Conservation (phyloP, 495 filamentous ascomycete species). For the Rhizodiscina lignyota region DNA sequence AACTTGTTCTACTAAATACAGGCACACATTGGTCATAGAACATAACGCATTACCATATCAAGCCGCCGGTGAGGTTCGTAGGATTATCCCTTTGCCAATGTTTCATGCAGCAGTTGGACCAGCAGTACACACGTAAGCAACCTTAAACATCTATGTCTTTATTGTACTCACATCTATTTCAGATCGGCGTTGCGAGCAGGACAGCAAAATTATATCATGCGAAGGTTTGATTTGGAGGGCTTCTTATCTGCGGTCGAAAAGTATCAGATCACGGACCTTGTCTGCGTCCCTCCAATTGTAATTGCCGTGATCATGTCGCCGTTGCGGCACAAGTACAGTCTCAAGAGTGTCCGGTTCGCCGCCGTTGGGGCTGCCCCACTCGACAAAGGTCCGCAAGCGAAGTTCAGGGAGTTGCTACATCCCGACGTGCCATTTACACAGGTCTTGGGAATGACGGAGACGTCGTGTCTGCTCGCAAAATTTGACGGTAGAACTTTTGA, state of each 20-base stretch:
- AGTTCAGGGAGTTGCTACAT: conserved; percentile 10
- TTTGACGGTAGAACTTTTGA: conserved; percentile 24
- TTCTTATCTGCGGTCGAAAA: conserved; percentile 11
- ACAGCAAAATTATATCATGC: conserved; percentile 8
- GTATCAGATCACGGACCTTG: conserved; percentile 12
- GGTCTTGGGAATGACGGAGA: conserved; percentile 19
- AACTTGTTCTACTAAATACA: conserved; percentile 5
- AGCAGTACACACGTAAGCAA: too few species aligned
- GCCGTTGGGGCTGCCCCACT: conserved; percentile 12
- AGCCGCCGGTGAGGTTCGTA: too few species aligned
- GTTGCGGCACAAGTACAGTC: conserved; percentile 9
- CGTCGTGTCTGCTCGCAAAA: conserved; percentile 20
- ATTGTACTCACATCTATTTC: conserved; percentile 6
- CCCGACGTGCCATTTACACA: conserved; percentile 13
- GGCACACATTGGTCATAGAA: too few species aligned
- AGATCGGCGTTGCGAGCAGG: conserved; percentile 8
- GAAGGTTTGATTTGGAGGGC: conserved; percentile 12
- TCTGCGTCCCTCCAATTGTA: conserved; percentile 12
- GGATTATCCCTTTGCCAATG: conserved; percentile 10
- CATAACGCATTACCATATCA: too few species aligned
- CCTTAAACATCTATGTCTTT: too few species aligned
- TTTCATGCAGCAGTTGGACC: too few species aligned
- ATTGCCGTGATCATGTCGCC: conserved; percentile 14
- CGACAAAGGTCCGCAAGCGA: conserved; percentile 7
- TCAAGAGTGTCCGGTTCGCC: conserved; percentile 4